Evolutionary conservation across 805 yeast species (phyloP).

Genomic region (Ogataea trehalophila): DNA sequence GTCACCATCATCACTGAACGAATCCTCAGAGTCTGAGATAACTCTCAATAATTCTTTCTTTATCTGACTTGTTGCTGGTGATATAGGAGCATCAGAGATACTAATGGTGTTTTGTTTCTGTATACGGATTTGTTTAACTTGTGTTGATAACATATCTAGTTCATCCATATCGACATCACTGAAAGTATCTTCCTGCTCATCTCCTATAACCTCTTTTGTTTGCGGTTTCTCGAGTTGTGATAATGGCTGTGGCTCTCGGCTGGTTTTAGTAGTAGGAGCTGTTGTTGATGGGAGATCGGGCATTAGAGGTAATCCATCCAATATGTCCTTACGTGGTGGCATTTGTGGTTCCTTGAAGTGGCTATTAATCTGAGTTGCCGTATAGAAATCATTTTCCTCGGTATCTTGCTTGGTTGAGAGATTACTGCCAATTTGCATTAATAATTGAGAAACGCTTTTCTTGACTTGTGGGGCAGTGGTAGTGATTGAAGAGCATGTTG

Average conservation of each 20-base stretch:
- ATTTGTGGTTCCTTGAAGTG: too few relatives aligned
- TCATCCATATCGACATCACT: conserved; percentile 29
- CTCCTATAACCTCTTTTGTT: conserved; percentile 1
- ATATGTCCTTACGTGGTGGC: neutral
- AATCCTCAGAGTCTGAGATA: conserved; percentile 9
- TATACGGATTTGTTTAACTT: conserved; percentile 3
- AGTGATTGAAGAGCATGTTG: neutral
- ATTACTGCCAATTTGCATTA: conserved; percentile 21
- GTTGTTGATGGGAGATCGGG: neutral
- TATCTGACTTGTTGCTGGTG: conserved; percentile 1
- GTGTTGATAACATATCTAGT: conserved; percentile 16
- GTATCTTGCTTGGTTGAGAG: conserved; percentile 1
- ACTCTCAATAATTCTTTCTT: neutral
- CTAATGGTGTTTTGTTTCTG: neutral
- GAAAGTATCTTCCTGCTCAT: conserved; percentile 17
- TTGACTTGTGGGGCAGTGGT: neutral
- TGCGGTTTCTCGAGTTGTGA: neutral
- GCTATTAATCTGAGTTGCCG: too few relatives aligned
- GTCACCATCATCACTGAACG: conserved; percentile 27
- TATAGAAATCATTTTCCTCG: neutral
- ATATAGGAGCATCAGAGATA: neutral
- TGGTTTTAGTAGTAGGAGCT: neutral
- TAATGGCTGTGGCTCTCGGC: neutral
- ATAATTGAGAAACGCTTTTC: conserved; percentile 23
- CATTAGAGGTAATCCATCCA: neutral